A percentile compares a stretch with the other conserved stretches of the same genome.
These are phyloP conservation scores for Aegle marmelos DNA, from an alignment of 345 rosid species.

Conservation along the genomic window DNA sequence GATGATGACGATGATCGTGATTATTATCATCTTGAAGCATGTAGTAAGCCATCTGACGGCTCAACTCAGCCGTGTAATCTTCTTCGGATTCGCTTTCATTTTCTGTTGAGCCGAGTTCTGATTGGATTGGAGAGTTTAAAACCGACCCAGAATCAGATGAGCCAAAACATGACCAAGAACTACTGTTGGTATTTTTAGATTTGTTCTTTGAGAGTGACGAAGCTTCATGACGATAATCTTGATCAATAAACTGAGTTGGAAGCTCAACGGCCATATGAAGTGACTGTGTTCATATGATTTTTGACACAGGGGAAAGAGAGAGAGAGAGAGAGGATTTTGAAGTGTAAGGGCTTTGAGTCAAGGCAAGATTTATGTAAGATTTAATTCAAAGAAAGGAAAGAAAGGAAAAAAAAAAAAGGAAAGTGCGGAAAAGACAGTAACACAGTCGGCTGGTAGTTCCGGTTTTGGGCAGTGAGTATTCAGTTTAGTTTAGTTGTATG, in stretches of 20 bases:
- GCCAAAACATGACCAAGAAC: slow-evolving; percentile 14
- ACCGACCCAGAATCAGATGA: slow-evolving; percentile 28
- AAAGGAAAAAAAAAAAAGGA: too few relatives aligned
- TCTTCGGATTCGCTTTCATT: slow-evolving; percentile 44
- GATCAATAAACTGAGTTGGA: slow-evolving; percentile 14
- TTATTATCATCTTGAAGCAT: slow-evolving; percentile 44
- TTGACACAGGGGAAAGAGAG: too few relatives aligned
- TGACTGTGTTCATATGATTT: neutral
- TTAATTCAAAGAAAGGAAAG: too few relatives aligned
- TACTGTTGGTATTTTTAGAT: neutral
- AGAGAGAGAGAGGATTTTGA: too few relatives aligned
- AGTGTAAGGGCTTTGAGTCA: neutral
- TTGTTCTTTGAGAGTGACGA: neutral
- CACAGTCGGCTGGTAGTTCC: neutral
- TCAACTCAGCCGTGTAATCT: slow-evolving; percentile 59
- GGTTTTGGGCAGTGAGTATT: neutral
- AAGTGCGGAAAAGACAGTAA: neutral
- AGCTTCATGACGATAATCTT: neutral
- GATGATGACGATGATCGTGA: neutral
- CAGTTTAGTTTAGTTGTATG: neutral
- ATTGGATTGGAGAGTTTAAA: slow-evolving; percentile 24
- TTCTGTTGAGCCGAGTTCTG: slow-evolving; percentile 33
- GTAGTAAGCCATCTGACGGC: slow-evolving; percentile 77
- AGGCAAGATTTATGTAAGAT: neutral
- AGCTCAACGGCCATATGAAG: slow-evolving; percentile 50